A percentile compares a stretch with the other conserved stretches of the same genome.
phyloP scores from a whole-genome alignment of 805 yeast species.

The Priceomyces fermenticarens region DNA sequence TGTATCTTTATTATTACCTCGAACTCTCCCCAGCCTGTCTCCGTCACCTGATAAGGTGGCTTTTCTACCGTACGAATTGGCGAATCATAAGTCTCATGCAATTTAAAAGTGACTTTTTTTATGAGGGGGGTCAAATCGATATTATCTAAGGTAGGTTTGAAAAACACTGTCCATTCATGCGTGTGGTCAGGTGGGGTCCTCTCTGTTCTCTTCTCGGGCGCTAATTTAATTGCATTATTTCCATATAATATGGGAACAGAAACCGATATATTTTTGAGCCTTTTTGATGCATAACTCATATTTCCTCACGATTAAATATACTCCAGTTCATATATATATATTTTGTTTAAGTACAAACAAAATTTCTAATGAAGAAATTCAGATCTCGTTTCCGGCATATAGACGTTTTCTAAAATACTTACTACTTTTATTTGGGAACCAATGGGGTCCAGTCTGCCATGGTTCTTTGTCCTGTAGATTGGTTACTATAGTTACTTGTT shows the following conservation, averaged over 20 bases:
- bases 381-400: background rate
- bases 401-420: too few relatives aligned
- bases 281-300: conserved; percentile 18
- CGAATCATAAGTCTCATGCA: conserved; percentile 90
- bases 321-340: background rate
- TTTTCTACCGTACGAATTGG: conserved; percentile 81
- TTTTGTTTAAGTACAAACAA: background rate
- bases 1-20: conserved; percentile 86
- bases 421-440: conserved; percentile 43
- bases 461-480: conserved; percentile 9
- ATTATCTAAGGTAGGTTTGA: conserved; percentile 66
- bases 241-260: conserved; percentile 45
- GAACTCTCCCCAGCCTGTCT: conserved; percentile 99
- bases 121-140: conserved; percentile 78
- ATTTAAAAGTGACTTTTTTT: conserved; percentile 87
- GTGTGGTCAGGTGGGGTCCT: conserved; percentile 79
- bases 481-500: conserved; percentile 3
- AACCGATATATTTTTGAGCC: conserved; percentile 33
- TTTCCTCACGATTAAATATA: background rate
- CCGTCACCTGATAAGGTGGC: conserved; percentile 94
- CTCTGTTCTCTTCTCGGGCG: conserved; percentile 36
- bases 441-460: conserved; percentile 54
- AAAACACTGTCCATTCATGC: conserved; percentile 92
- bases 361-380: background rate
- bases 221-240: conserved; percentile 34